Base-by-base conservation (phyloP, 169 alveolate species). In the Cryptosporidium sp. region DNA sequence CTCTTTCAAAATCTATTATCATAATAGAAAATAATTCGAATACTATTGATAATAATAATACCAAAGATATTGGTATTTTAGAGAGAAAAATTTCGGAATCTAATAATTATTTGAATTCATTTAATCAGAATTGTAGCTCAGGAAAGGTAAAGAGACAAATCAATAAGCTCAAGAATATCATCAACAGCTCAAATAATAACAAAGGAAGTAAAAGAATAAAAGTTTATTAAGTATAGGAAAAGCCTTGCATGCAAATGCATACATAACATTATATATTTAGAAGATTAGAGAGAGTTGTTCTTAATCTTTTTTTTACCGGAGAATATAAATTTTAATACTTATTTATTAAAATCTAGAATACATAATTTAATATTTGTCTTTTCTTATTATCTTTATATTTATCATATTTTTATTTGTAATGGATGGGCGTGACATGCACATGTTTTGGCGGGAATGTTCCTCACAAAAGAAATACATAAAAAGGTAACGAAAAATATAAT, bases 131-230 rank as follows among this genome's bases (percentile, higher is more conserved):
- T 33, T 62, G 80, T 31, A 70, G 56, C 52, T 73, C 86, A 16
- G 72, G 89, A 29, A 80, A 60, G 37, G 51, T 80, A 29, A 80
- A 80, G 67, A 80, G 75, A 45, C 89, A 80, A 48, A 60, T 80
- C 26, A 80, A 80, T 14, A 80, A 65, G 42, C 67, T 80, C 3
- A 80, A 39, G n/a, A 80, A 60, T 23, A n/a, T 80, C 6, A 60
- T 80, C 14, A 42, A 60, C n/a, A 65, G 70, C 45, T 70, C 65
- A 7, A 70, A 26, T 45, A 70, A 39, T 67, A 67, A 48, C 56
- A 48, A 67, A 33, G 23, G 14, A 45, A 70, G 2, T 44, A 70
- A 70, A 45, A 70, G 3, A 70, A 45, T 45, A 10, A 65, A 65
- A 65, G 51, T 65, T 33, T 37, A 29, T 21, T 65, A 8, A 65